Conservation (phyloP, 2,329 filamentous ascomycete genomes). For the Cladophialophora chaetospira region DNA sequence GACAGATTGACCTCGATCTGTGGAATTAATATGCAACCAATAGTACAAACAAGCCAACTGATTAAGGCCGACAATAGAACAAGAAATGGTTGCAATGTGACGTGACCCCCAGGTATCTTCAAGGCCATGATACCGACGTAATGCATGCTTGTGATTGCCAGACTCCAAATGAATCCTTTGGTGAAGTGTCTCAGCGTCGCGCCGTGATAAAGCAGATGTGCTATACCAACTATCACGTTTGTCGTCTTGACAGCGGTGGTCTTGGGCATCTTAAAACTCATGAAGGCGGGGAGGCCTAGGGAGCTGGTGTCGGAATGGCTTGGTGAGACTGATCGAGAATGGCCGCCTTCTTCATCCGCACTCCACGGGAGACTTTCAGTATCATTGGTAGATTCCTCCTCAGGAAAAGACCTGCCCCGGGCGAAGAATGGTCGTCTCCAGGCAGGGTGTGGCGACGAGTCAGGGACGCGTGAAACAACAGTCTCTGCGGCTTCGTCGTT, state of each 20-base stretch:
- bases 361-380: conserved; percentile 22
- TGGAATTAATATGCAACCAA: conserved; percentile 39
- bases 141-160: conserved; percentile 41
- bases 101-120: conserved; percentile 37
- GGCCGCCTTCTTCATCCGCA: conserved; percentile 12
- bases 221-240: conserved; percentile 17
- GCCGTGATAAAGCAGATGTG: conserved; percentile 32
- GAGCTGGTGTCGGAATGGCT: conserved; percentile 17
- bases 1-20: conserved; percentile 38
- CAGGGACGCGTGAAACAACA: background rate
- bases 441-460: background rate
- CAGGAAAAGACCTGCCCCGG: background rate
- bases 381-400: conserved; percentile 15
- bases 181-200: conserved; percentile 33
- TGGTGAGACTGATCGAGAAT: conserved; percentile 15
- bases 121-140: conserved; percentile 38
- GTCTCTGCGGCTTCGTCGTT: background rate
- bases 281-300: conserved; percentile 21
- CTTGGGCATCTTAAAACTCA: conserved; percentile 19
- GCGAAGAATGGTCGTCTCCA: conserved; percentile 1
- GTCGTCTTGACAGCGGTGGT: conserved; percentile 7
- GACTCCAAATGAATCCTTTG: conserved; percentile 39
- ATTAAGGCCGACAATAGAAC: conserved; percentile 38
- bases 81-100: conserved; percentile 32
- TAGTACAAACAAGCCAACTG: conserved; percentile 39